phyloP scores from a whole-genome alignment of 2,329 filamentous ascomycete species.

The Didymella glomerata region DNA sequence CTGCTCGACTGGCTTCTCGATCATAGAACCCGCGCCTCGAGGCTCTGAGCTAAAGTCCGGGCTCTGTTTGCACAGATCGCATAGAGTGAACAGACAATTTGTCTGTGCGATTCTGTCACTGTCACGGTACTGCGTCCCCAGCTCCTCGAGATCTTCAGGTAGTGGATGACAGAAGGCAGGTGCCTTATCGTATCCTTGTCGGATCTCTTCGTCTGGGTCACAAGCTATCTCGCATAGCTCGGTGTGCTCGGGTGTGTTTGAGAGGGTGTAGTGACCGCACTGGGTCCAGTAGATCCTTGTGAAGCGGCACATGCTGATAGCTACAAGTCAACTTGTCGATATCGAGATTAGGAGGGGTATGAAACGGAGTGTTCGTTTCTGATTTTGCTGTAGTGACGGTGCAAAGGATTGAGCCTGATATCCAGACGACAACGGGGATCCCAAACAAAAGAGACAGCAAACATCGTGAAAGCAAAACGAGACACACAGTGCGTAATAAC shows the following conservation, averaged over 20 bases:
- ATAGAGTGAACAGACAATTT: background rate
- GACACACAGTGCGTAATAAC: background rate
- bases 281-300: background rate
- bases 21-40: background rate
- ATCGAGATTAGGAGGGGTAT: background rate
- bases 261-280: background rate
- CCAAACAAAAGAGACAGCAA: background rate
- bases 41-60: background rate
- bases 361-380: background rate
- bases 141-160: background rate
- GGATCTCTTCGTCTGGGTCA: background rate
- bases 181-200: background rate
- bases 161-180: background rate
- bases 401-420: background rate
- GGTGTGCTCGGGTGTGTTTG: background rate
- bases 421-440: background rate
- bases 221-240: background rate
- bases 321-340: background rate
- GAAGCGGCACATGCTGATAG: background rate
- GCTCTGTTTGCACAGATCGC: background rate
- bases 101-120: background rate
- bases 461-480: background rate
- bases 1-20: background rate
- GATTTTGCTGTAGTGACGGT: background rate
- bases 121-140: background rate